Base-by-base conservation (phyloP, 2,329 filamentous ascomycete species). In the Sporothrix luriei region DNA sequence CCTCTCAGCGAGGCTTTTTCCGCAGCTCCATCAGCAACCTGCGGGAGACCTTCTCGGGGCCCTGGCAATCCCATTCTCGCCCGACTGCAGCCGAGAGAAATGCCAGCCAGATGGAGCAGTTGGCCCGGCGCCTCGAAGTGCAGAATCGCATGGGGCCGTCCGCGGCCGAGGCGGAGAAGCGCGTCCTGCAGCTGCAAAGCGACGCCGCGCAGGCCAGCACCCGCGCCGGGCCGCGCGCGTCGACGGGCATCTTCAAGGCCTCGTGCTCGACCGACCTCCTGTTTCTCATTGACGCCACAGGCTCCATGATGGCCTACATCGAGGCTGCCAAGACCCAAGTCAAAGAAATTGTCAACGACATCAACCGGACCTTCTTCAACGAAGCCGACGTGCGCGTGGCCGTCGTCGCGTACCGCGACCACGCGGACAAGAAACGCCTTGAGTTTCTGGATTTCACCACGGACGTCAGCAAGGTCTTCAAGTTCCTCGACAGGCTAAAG, bases 261-360 rank as follows among this genome's bases (percentile, higher is more conserved):
- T 74, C 75, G 2, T 80, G 76, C 69, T 76, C 78, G 0, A 79
- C 77, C 3, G 79, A 80, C 62, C 29, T 80, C 46, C 67, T 80
- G 0, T 81, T 81, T 62, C 75, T 80, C 33, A 77, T 80, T 10
- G 79, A 81, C 69, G 78, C 77, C 0, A 80, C 79, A 0, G 69
- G 69, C 0, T 80, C 79, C 0, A 80, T 80, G 79, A 7, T 19
- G 0, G 43, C 67, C 0, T 76, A 78, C 65, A 78, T 80, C 19
- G 69, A 75, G 0, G 76, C 77, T 0, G 78, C 78, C 10, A 80
- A 79, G 59, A 66, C 74, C 1, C 78, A 80, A 65, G 76, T 80
- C 57, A 75, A 71, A 69, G 74, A 66, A 62, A 80, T 80, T 46
- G 73, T 80, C 19, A 68, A 72, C 2, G 78, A 79, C 9, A 77